Evolutionary conservation across 2,329 filamentous ascomycete genomes (phyloP), one percentile per base, ranked within the genome.

Genomic region (Davidsoniella australis): DNA sequence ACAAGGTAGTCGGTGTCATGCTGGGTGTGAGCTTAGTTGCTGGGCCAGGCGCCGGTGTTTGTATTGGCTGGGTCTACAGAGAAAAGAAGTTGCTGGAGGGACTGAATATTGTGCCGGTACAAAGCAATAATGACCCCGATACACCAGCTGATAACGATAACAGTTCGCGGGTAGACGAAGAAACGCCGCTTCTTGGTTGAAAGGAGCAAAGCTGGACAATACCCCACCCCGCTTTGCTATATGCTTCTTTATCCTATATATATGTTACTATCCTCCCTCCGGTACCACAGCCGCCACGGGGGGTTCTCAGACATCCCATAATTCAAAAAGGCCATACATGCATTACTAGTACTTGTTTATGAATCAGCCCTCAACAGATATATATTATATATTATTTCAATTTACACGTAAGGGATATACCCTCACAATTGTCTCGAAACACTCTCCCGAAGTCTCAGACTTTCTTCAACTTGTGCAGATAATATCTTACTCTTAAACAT

Each of bases 41-140:
- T 26, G 66, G 66, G 0, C 64, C 66, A 0, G 66, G 66, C 3
- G 62, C 64, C 0, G 65, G 64, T 9, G 57, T 61, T 6, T 65
- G 62, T 33, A 54, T 63, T 12, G 63, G 60, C 0, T 68, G 66
- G 66, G 54, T 67, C 24, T 63, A 65, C 45, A 58, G 66, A 14
- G 66, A 68, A 53, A 40, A 45, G 10, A 41, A 45, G 26, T 46
- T 54, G 48, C 24, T 39, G 33, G 47, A 38, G 14, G 43, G 18
- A 39, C 42, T 50, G 48, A 43, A 33, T n/a, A 23, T 37, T 14
- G 29, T 10, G 29, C 16, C 18, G 14, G 36, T 8, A 14, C 23
- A 41, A 20, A 12, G n/a, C 10, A 36, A 42, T 24, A 39, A 42
- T 4, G 17, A 37, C 17, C 9, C 24, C 14, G 33, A 39, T 20